A percentile compares a stretch with the other conserved stretches of the same genome.
Evolutionary conservation across 225 moss, liverwort and hornwort species (phyloP).

Genomic region (Asterella californica): DNA sequence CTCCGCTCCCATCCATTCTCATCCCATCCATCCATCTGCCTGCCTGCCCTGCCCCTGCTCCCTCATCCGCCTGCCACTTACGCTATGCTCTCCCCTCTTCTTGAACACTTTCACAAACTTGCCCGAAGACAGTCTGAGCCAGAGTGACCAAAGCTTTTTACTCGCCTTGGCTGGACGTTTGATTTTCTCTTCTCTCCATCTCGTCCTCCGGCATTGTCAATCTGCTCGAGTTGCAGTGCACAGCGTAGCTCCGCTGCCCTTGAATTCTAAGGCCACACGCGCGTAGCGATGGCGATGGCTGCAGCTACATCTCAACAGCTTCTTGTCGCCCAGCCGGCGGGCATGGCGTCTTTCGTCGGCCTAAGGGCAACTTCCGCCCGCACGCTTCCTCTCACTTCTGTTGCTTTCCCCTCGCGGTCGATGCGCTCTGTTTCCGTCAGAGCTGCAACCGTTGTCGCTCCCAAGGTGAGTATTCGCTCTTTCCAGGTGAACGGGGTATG

Average conservation of each 20-base stretch:
- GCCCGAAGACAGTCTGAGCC: background rate
- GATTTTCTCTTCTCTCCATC: background rate
- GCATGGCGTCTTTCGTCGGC: conserved; percentile 24
- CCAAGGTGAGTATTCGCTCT: conserved; percentile 31
- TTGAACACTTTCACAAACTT: background rate
- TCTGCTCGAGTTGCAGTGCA: background rate
- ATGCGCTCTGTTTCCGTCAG: conserved; percentile 38
- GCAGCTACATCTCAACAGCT: conserved; percentile 8
- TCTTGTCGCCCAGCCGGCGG: background rate
- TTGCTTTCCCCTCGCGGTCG: conserved; percentile 3
- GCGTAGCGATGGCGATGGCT: conserved; percentile 18
- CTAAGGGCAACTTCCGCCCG: conserved; percentile 15
- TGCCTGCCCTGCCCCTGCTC: background rate
- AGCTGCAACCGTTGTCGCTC: conserved; percentile 72
- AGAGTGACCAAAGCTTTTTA: no score
- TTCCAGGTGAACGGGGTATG: no score
- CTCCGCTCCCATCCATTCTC: background rate
- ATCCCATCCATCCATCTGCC: background rate
- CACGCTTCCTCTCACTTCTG: background rate
- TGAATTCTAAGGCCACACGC: background rate
- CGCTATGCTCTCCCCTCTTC: background rate
- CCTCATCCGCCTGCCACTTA: background rate
- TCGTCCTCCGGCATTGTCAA: background rate
- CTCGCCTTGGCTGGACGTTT: rapidly evolving
- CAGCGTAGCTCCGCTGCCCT: background rate